phyloP scores from a whole-genome alignment of 2,329 filamentous ascomycete genomes.

The Pleurostoma richardsiae region DNA sequence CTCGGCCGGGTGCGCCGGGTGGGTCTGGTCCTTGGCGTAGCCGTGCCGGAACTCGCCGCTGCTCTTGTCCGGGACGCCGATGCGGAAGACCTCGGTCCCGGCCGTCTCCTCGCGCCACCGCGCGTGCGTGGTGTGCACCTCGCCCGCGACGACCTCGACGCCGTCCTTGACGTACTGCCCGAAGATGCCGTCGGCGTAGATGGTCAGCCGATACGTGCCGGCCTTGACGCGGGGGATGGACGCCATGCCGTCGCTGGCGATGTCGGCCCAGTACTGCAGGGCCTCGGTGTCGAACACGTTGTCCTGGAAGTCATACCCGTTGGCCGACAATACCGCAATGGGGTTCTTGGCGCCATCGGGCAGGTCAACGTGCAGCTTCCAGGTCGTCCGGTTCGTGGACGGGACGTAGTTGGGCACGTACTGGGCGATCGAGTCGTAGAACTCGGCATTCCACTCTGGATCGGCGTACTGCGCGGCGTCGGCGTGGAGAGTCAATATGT shows the following conservation, averaged over 20 bases:
- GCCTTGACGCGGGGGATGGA: slow-evolving; percentile 47
- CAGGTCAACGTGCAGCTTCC: slow-evolving; percentile 43
- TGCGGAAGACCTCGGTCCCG: slow-evolving; percentile 56
- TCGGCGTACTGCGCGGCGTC: slow-evolving; percentile 49
- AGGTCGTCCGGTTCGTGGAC: slow-evolving; percentile 41
- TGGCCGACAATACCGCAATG: slow-evolving; percentile 50
- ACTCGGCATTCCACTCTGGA: slow-evolving; percentile 49
- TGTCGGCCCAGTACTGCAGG: slow-evolving; percentile 58
- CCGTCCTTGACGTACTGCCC: slow-evolving; percentile 52
- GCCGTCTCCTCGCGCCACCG: slow-evolving; percentile 49
- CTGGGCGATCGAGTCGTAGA: slow-evolving; percentile 58
- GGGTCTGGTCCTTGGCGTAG: slow-evolving; percentile 37
- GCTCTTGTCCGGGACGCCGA: slow-evolving; percentile 57
- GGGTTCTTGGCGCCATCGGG: slow-evolving; percentile 44
- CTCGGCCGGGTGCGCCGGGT: slow-evolving; percentile 46
- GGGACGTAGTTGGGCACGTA: slow-evolving; percentile 55
- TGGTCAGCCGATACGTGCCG: slow-evolving; percentile 55
- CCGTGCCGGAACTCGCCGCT: slow-evolving; percentile 57
- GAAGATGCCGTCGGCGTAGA: slow-evolving; percentile 59
- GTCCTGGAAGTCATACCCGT: slow-evolving; percentile 50
- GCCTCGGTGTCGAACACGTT: slow-evolving; percentile 47
- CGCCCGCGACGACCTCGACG: slow-evolving; percentile 33
- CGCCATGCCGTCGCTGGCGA: slow-evolving; percentile 39
- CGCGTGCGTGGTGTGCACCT: slow-evolving; percentile 30
- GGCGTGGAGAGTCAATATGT: slow-evolving; percentile 40